These are phyloP conservation scores for Stemphylium lycopersici DNA, from an alignment of 2,329 filamentous ascomycete species.

Conservation along the genomic window DNA sequence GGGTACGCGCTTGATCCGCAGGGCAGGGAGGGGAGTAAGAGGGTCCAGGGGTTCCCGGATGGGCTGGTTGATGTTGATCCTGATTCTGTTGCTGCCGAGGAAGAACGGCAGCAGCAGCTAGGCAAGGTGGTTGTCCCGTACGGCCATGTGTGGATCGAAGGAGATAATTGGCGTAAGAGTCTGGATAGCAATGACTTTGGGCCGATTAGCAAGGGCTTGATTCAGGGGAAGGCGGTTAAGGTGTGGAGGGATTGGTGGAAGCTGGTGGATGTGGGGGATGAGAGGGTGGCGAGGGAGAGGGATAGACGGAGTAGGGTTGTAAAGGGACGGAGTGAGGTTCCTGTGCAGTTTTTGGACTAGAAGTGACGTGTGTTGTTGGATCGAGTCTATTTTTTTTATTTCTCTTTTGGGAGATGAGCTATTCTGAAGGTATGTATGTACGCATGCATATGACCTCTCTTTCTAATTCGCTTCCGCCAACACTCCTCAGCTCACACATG, in stretches of 20 bases:
- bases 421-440: conserved; percentile 11
- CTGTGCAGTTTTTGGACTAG: conserved; percentile 33
- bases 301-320: conserved; percentile 52
- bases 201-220: conserved; percentile 75
- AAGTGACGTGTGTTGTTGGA: not conserved
- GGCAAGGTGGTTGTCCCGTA: conserved; percentile 68
- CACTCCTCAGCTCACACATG: conserved; percentile 59
- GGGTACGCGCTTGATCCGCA: conserved; percentile 55
- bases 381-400: no score
- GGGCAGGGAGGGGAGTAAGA: not conserved
- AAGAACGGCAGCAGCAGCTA: conserved; percentile 14
- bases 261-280: conserved; percentile 59
- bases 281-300: conserved; percentile 57
- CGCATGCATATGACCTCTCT: not conserved
- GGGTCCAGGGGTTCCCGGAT: conserved; percentile 33
- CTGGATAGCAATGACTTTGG: conserved; percentile 91
- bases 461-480: not conserved
- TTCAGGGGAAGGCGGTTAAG: conserved; percentile 75
- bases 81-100: conserved; percentile 19
- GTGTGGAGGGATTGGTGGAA: conserved; percentile 64
- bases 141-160: conserved; percentile 94
- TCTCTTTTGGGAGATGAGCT: no score
- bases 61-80: conserved; percentile 34
- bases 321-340: conserved; percentile 34
- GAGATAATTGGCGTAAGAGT: conserved; percentile 76